A percentile compares a stretch with the other conserved stretches of the same genome.
phyloP scores from a whole-genome alignment of 2,329 filamentous ascomycete genomes.

The Beauveria rudraprayagi region DNA sequence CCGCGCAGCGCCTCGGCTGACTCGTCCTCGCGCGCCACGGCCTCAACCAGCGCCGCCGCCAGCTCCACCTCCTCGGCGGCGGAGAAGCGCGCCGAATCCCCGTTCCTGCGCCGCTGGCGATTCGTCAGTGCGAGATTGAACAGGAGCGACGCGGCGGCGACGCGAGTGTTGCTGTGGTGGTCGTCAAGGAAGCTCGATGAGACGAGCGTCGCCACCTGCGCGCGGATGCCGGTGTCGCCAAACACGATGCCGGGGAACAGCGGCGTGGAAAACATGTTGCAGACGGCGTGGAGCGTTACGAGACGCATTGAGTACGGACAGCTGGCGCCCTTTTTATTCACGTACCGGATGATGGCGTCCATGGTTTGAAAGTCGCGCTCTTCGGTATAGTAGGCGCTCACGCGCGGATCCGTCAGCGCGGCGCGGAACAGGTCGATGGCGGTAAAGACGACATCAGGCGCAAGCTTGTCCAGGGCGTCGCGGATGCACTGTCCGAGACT shows the following conservation, averaged over 20 bases:
- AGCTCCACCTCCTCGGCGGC: constrained; percentile 73
- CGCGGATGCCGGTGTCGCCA: constrained; percentile 40
- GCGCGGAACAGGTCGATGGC: constrained; percentile 79
- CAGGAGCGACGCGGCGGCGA: constrained; percentile 72
- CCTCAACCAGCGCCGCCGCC: constrained; percentile 71
- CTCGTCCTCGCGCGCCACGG: constrained; percentile 48
- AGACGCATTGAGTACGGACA: constrained; percentile 78
- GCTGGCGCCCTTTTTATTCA: constrained; percentile 41
- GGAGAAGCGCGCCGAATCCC: constrained; percentile 48
- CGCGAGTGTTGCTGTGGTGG: constrained; percentile 63
- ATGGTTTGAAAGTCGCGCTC: constrained; percentile 60
- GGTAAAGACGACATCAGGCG: constrained; percentile 63
- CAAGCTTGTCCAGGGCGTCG: constrained; percentile 45
- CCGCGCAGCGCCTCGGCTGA: constrained; percentile 69
- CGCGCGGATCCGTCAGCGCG: constrained; percentile 65
- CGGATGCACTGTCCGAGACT: constrained; percentile 56
- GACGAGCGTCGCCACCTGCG: constrained; percentile 58
- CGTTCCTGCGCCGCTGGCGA: constrained; percentile 53
- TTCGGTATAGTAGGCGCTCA: constrained; percentile 77
- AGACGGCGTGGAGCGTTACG: constrained; percentile 73
- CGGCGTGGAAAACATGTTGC: constrained; percentile 73
- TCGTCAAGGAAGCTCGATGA: constrained; percentile 74
- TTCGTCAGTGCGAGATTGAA: constrained; percentile 74
- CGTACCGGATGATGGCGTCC: constrained; percentile 49
- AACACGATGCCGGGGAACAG: constrained; percentile 62